Percentiles rank a stretch among this genome's conserved stretches.
Evolutionary conservation across 2,329 filamentous ascomycete genomes (phyloP).

Genomic region (Phoma sp.): DNA sequence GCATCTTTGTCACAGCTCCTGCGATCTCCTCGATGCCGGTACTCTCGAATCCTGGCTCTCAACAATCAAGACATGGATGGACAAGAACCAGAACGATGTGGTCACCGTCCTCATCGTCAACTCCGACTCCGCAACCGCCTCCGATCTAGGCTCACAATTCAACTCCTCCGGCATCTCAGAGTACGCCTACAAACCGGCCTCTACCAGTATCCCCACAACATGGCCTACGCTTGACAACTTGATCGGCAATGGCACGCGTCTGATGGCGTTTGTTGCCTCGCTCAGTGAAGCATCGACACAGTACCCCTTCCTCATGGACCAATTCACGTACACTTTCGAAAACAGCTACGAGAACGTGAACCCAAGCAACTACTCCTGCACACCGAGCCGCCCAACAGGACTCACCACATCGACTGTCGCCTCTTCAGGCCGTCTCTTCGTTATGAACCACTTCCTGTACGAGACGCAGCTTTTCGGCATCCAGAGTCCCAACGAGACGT

Average conservation of each 20-base stretch:
- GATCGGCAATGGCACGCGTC: conserved; percentile 68
- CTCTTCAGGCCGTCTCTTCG: conserved; percentile 66
- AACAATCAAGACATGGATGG: conserved; percentile 72
- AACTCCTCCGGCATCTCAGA: conserved; percentile 61
- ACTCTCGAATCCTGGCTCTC: conserved; percentile 68
- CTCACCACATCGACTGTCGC: conserved; percentile 58
- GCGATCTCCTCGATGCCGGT: conserved; percentile 72
- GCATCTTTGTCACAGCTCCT: conserved; percentile 74
- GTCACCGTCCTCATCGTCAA: conserved; percentile 78
- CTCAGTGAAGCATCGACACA: conserved; percentile 38
- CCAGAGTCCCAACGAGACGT: conserved; percentile 53
- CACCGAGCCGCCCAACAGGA: conserved; percentile 67
- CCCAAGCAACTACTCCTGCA: conserved; percentile 73
- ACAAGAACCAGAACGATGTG: conserved; percentile 73
- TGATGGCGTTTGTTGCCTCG: conserved; percentile 73
- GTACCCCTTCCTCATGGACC: conserved; percentile 66
- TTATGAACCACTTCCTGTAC: conserved; percentile 85
- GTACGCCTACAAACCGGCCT: conserved; percentile 59
- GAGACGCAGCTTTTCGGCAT: conserved; percentile 53
- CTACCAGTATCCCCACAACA: conserved; percentile 54
- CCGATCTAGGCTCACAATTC: conserved; percentile 60
- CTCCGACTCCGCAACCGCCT: conserved; percentile 63
- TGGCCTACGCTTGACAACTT: conserved; percentile 78
- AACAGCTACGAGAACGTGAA: conserved; percentile 70
- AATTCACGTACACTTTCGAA: conserved; percentile 75